phyloP scores from a whole-genome alignment of 371 early-diverging fungal species.

The Sanchytrium tribonematis region DNA sequence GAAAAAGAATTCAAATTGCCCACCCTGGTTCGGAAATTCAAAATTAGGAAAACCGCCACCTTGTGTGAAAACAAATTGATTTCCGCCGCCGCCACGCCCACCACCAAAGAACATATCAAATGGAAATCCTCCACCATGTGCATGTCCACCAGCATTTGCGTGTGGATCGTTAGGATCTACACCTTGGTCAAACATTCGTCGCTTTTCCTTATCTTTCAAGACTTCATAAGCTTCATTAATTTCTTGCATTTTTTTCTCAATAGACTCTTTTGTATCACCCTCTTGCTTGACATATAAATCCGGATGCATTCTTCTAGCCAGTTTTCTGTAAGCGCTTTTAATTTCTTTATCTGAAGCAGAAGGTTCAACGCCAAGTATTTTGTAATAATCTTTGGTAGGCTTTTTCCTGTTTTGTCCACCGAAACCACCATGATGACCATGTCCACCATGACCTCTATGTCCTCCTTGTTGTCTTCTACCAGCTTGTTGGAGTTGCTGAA shows the following conservation, averaged over 20 bases:
- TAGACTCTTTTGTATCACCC: conserved; percentile 45
- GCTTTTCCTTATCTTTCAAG: conserved; percentile 38
- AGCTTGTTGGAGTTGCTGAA: background rate
- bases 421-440: background rate
- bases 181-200: conserved; percentile 56
- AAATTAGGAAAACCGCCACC: conserved; percentile 22
- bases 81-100: conserved; percentile 11
- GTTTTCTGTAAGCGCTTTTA: conserved; percentile 8
- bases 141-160: background rate
- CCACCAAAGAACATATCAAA: conserved; percentile 1
- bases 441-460: background rate
- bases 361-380: conserved; percentile 8
- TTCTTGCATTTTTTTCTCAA: conserved; percentile 61
- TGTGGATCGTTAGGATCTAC: conserved; percentile 69
- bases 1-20: conserved; percentile 18
- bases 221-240: conserved; percentile 80
- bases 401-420: background rate
- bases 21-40: conserved; percentile 12
- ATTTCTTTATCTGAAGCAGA: conserved; percentile 5
- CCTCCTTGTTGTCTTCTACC: background rate
- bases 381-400: conserved; percentile 5
- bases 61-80: conserved; percentile 13
- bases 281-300: conserved; percentile 36
- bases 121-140: background rate
- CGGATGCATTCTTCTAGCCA: conserved; percentile 12